Percentiles rank a stretch among this genome's conserved stretches.
phyloP scores from a whole-genome alignment of 805 yeast species.

The Teunomyces cretensis region DNA sequence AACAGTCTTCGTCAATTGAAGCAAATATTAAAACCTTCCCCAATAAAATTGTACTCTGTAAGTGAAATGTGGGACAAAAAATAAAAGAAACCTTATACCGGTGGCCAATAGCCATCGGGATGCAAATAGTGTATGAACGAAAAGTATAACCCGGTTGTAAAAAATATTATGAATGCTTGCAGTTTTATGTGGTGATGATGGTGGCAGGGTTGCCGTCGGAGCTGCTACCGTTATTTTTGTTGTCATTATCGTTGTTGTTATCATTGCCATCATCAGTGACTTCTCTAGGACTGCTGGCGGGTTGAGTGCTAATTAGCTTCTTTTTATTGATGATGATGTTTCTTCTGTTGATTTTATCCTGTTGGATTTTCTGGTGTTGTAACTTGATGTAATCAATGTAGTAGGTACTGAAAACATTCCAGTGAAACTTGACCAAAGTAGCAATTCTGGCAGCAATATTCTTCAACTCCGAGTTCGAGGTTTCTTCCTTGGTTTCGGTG shows the following conservation, averaged over 20 bases:
- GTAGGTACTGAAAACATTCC: slow-evolving; percentile 78
- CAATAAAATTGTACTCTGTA: not conserved
- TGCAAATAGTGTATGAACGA: slow-evolving; percentile 1
- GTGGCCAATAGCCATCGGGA: not conserved
- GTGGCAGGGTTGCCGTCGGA: slow-evolving; percentile 6
- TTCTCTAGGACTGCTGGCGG: slow-evolving; percentile 1
- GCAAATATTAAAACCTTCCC: not conserved
- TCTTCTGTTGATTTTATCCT: slow-evolving; percentile 13
- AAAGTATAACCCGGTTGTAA: not conserved
- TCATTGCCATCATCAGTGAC: slow-evolving; percentile 4
- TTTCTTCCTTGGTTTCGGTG: slow-evolving; percentile 2
- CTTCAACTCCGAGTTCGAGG: slow-evolving; percentile 43
- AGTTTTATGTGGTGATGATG: not conserved
- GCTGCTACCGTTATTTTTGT: slow-evolving; percentile 6
- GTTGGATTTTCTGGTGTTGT: slow-evolving; percentile 16
- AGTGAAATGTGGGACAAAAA: not conserved
- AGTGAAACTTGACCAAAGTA: slow-evolving; percentile 72
- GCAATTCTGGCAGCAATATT: slow-evolving; percentile 59
- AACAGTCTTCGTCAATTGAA: not conserved
- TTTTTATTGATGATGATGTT: slow-evolving; percentile 10
- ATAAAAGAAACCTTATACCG: not conserved
- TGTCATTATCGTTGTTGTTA: slow-evolving; percentile 6
- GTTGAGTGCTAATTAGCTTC: not conserved
- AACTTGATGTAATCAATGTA: slow-evolving; percentile 44
- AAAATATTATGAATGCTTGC: not conserved